Evolutionary conservation across 768 basidiomycete genomes (phyloP).

Genomic region (Glaciozyma martinii): DNA sequence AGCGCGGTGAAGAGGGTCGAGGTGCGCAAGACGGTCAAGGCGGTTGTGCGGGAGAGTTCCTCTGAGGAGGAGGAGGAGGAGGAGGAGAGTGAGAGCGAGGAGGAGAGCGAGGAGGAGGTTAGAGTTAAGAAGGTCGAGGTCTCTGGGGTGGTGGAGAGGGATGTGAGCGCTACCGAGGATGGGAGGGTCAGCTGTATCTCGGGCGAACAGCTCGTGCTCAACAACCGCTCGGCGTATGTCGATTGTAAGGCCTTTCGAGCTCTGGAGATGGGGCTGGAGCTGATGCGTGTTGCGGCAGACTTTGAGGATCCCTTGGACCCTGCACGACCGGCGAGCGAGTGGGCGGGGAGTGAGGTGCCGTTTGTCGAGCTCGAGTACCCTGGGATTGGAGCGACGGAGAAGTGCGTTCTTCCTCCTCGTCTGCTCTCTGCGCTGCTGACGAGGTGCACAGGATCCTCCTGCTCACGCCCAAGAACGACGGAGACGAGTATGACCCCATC

Average conservation of each 20-base stretch:
- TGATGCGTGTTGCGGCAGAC: conserved; percentile 3
- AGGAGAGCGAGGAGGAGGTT: not conserved
- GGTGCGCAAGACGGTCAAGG: not conserved
- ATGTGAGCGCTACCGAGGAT: not conserved
- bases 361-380: conserved; percentile 29
- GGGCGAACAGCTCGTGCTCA: conserved; percentile 12
- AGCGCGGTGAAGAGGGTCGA: not conserved
- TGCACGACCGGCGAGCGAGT: not conserved
- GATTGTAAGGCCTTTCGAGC: conserved; percentile 6
- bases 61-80: not conserved
- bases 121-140: too few species aligned
- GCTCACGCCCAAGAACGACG: conserved; percentile 16
- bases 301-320: conserved; percentile 19
- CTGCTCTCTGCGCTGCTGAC: too few species aligned
- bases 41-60: conserved; percentile 1
- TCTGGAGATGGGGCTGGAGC: too few species aligned
- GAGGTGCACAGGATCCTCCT: conserved; percentile 5
- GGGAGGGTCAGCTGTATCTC: not conserved
- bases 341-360: conserved; percentile 21
- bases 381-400: conserved; percentile 15
- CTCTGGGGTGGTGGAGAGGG: not conserved
- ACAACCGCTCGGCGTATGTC: conserved; percentile 5
- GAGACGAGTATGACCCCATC: conserved; percentile 34
- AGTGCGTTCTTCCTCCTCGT: conserved; percentile 3
- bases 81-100: not conserved